phyloP scores from a whole-genome alignment of 495 filamentous ascomycete genomes.

The Trichoderma gamsii region DNA sequence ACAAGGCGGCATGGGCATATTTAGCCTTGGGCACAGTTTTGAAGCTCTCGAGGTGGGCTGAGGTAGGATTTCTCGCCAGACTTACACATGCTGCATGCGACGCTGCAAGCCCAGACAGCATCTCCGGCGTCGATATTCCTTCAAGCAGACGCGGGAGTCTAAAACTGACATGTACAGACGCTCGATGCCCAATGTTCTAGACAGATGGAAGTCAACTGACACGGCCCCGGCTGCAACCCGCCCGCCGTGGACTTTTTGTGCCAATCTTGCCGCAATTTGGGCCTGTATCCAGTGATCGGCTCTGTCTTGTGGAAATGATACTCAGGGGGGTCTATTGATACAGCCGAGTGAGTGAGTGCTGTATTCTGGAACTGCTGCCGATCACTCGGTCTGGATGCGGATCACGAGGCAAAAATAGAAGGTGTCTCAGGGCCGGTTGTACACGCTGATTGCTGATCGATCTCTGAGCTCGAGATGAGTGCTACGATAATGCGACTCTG shows the following conservation, averaged over 20 bases:
- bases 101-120: background rate
- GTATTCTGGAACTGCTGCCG: background rate
- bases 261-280: background rate
- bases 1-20: background rate
- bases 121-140: background rate
- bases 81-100: background rate
- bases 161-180: background rate
- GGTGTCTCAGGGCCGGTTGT: background rate
- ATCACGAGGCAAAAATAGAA: conserved; percentile 6
- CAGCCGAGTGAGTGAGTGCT: background rate
- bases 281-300: background rate
- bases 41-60: background rate
- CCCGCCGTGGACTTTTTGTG: background rate
- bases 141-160: too few species aligned
- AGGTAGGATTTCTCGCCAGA: background rate
- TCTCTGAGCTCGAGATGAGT: background rate
- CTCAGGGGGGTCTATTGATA: background rate
- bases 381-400: background rate
- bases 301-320: conserved; percentile 6
- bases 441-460: background rate
- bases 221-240: background rate
- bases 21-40: background rate
- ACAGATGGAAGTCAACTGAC: background rate
- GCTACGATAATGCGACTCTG: background rate
- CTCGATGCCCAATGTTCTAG: background rate